phyloP scores from a whole-genome alignment of 768 basidiomycete species.

The Scleroderma citrinum region DNA sequence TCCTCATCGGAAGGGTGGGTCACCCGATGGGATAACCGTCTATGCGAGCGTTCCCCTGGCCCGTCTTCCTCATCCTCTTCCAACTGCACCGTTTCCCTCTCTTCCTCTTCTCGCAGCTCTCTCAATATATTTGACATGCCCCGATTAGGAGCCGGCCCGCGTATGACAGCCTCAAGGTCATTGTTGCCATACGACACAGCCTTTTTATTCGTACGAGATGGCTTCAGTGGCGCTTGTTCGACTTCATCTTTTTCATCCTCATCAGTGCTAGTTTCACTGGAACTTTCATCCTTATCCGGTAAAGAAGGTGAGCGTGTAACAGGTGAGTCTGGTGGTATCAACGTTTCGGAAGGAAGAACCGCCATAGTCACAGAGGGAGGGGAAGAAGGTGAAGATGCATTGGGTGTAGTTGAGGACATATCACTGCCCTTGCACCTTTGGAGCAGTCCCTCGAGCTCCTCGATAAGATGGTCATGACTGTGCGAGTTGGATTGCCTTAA shows the following conservation, averaged over 20 bases:
- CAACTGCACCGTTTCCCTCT: constrained; percentile 26
- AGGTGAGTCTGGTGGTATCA: constrained; percentile 1
- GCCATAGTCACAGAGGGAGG: not conserved
- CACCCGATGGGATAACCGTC: constrained; percentile 30
- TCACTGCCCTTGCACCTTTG: constrained; percentile 5
- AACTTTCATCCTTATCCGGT: constrained; percentile 35
- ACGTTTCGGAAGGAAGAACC: constrained; percentile 1
- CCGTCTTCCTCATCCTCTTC: constrained; percentile 32
- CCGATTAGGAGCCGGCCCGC: constrained; percentile 30
- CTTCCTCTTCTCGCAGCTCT: constrained; percentile 34
- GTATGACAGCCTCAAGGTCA: constrained; percentile 38
- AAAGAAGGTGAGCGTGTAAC: constrained; percentile 12
- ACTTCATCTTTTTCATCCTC: constrained; percentile 15
- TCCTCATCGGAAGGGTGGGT: constrained; percentile 26
- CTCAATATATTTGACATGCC: constrained; percentile 11
- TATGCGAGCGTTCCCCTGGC: constrained; percentile 20
- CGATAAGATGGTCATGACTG: constrained; percentile 29
- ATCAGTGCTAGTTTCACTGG: constrained; percentile 32
- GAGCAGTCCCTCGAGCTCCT: constrained; percentile 35
- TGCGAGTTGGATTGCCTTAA: constrained; percentile 25
- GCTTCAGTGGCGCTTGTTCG: constrained; percentile 7
- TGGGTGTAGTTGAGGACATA: constrained; percentile 10
- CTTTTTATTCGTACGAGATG: not conserved
- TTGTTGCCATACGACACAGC: constrained; percentile 8
- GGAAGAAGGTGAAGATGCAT: constrained; percentile 1